Conservation (phyloP, 768 basidiomycete species). For the Pisolithus albus region DNA sequence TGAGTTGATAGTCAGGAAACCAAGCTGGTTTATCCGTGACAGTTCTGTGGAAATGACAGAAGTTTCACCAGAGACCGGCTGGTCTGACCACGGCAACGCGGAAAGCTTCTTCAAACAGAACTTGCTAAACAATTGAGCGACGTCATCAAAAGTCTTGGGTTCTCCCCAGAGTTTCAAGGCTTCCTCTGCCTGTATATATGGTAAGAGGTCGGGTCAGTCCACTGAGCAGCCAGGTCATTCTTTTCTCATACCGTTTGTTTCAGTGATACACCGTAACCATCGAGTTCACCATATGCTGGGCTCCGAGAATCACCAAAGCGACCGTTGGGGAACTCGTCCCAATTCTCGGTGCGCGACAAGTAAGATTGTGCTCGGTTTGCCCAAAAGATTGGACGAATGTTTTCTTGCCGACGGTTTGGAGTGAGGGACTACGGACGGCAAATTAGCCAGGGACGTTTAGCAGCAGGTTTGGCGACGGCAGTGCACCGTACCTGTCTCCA, state of each 20-base stretch:
- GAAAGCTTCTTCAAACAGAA: conserved; percentile 73
- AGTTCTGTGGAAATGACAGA: conserved; percentile 70
- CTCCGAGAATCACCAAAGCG: conserved; percentile 96
- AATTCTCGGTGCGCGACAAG: conserved; percentile 92
- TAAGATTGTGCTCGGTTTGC: conserved; percentile 95
- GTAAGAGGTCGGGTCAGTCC: conserved; percentile 5
- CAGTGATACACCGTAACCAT: conserved; percentile 91
- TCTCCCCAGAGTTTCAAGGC: conserved; percentile 85
- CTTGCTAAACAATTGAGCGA: conserved; percentile 67
- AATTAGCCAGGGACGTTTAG: conserved; percentile 5
- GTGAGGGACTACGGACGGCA: conserved; percentile 65
- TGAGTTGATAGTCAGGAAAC: conserved; percentile 95
- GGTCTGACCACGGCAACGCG: conserved; percentile 94
- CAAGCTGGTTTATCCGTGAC: conserved; percentile 79
- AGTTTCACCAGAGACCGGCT: conserved; percentile 80
- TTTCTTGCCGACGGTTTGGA: conserved; percentile 83
- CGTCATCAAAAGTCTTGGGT: conserved; percentile 58
- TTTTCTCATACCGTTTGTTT: conserved; percentile 66
- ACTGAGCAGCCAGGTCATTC: not conserved
- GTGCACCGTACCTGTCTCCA: conserved; percentile 80
- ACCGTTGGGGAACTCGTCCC: conserved; percentile 99
- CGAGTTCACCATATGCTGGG: conserved; percentile 97
- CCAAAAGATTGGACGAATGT: conserved; percentile 98
- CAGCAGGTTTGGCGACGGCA: not conserved
- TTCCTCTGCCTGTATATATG: conserved; percentile 62